A percentile compares a stretch with the other conserved stretches of the same genome.
These are phyloP conservation scores for Aspergillus nidulans DNA, from an alignment of 495 filamentous ascomycete species.

Conservation along the genomic window DNA sequence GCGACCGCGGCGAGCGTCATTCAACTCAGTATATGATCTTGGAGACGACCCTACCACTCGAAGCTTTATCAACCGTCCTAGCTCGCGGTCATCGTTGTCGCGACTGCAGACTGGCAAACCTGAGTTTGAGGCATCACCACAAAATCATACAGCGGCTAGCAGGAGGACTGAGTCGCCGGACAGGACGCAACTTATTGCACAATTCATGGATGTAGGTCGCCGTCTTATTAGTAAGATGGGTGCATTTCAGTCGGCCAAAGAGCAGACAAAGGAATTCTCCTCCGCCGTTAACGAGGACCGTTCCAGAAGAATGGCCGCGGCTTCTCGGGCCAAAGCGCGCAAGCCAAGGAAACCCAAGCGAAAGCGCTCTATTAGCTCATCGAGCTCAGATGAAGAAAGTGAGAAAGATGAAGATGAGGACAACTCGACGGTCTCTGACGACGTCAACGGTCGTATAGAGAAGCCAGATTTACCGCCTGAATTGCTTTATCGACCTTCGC, in stretches of 20 bases:
- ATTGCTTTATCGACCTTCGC: conserved; percentile 48
- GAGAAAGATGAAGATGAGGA: neutral
- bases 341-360: conserved; percentile 7
- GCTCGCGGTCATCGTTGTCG: conserved; percentile 47
- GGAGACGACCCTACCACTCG: conserved; percentile 44
- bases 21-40: conserved; percentile 53
- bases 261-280: conserved; percentile 13
- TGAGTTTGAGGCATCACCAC: conserved; percentile 27
- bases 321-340: conserved; percentile 10
- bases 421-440: conserved; percentile 17
- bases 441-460: conserved; percentile 25
- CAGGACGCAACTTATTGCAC: conserved; percentile 41
- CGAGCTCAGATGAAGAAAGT: conserved; percentile 19
- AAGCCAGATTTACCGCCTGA: conserved; percentile 31
- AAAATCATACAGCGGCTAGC: conserved; percentile 16
- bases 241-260: conserved; percentile 21
- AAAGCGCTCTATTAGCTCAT: conserved; percentile 17
- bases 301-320: conserved; percentile 28
- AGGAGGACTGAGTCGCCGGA: conserved; percentile 30
- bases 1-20: conserved; percentile 50
- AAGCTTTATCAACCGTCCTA: conserved; percentile 35
- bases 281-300: conserved; percentile 37
- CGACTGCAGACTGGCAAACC: conserved; percentile 38
- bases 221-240: conserved; percentile 37
- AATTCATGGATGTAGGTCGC: conserved; percentile 43